Conservation (phyloP, 345 rosid species). For the Eucalyptus caleyi region DNA sequence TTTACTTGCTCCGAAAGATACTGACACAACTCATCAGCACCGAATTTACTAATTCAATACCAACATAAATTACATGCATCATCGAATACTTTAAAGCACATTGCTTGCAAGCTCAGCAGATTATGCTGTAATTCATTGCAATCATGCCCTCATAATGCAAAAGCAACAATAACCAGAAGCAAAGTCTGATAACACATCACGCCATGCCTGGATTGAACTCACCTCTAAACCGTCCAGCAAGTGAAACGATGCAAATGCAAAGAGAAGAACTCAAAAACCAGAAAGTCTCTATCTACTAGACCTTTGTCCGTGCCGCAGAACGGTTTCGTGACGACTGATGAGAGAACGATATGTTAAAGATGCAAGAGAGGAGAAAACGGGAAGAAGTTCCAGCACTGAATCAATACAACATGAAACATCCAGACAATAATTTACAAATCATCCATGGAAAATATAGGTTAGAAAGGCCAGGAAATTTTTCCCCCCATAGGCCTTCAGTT, state of each 20-base stretch:
- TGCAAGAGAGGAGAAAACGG: not conserved
- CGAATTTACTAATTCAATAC: not conserved
- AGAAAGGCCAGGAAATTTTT: conserved; percentile 11
- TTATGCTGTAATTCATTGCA: not conserved
- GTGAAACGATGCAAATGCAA: not conserved
- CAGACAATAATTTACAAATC: conserved; percentile 20
- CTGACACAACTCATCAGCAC: not conserved
- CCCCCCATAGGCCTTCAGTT: conserved; percentile 1
- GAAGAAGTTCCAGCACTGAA: not conserved
- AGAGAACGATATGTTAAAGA: not conserved
- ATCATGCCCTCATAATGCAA: not conserved
- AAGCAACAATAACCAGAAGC: not conserved
- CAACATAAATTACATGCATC: not conserved
- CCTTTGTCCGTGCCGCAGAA: not conserved
- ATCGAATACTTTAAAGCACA: not conserved
- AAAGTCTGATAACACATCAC: not conserved
- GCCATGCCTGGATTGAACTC: not conserved
- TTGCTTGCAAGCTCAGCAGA: not conserved
- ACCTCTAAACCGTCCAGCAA: not conserved
- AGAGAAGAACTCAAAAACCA: not conserved
- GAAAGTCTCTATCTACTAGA: not conserved
- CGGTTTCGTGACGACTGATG: not conserved
- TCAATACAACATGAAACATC: conserved; percentile 8
- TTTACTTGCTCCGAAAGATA: not conserved
- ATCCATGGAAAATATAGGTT: conserved; percentile 13